A percentile compares a stretch with the other conserved stretches of the same genome.
Evolutionary conservation across 2,329 filamentous ascomycete genomes (phyloP).

Genomic region (Cylindrodendrum hubeiense): DNA sequence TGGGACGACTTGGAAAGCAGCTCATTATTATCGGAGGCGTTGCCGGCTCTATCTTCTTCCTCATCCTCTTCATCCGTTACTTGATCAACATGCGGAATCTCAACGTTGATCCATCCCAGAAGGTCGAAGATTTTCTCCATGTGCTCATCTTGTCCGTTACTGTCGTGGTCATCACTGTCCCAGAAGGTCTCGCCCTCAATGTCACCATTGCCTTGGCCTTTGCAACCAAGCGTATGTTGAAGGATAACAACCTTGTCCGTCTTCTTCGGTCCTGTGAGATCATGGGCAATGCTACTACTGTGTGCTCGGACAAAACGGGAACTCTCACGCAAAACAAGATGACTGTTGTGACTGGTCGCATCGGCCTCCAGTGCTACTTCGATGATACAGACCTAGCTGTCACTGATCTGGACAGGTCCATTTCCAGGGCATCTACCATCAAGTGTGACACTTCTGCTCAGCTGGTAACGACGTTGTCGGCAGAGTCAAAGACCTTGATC

Average conservation of each 20-base stretch:
- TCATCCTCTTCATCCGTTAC: constrained; percentile 56
- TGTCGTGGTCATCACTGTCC: constrained; percentile 70
- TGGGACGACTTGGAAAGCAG: constrained; percentile 82
- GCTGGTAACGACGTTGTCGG: constrained; percentile 47
- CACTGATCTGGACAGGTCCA: constrained; percentile 33
- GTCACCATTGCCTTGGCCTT: constrained; percentile 73
- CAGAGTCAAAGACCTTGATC: constrained; percentile 51
- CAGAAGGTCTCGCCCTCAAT: constrained; percentile 71
- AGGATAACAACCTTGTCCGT: constrained; percentile 72
- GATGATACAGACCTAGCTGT: constrained; percentile 49
- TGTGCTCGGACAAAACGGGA: constrained; percentile 76
- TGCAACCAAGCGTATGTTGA: constrained; percentile 72
- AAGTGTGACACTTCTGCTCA: constrained; percentile 45
- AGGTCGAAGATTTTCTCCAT: constrained; percentile 69
- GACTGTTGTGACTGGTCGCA: constrained; percentile 68
- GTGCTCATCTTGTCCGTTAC: constrained; percentile 71
- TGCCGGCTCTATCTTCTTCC: constrained; percentile 57
- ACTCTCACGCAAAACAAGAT: constrained; percentile 75
- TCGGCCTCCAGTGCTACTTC: constrained; percentile 57
- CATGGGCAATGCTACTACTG: constrained; percentile 73
- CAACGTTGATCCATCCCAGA: constrained; percentile 59
- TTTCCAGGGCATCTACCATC: constrained; percentile 37
- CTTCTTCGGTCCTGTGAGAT: constrained; percentile 71
- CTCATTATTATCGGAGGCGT: constrained; percentile 64
- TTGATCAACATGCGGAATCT: constrained; percentile 48